Percentiles rank a stretch among this genome's conserved stretches.
phyloP scores from a whole-genome alignment of 2,329 filamentous ascomycete species.

The Colletotrichum spaethianum region DNA sequence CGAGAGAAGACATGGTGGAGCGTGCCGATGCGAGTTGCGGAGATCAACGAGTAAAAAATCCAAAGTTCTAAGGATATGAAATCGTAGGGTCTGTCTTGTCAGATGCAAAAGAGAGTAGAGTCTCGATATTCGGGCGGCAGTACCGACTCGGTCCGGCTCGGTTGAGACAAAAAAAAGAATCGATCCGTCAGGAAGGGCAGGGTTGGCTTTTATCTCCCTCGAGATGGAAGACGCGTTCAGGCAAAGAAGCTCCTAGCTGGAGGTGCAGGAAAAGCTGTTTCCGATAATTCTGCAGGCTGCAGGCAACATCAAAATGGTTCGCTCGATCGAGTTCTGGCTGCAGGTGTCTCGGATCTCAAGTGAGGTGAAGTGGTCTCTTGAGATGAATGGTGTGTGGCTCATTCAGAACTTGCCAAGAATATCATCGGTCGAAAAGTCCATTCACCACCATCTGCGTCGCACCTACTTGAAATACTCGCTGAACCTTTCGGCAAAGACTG shows the following conservation, averaged over 20 bases:
- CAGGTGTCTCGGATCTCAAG: background rate
- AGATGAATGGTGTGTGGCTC: background rate
- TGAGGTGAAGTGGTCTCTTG: background rate
- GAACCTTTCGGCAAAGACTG: too few relatives aligned
- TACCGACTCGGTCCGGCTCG: rapidly evolving
- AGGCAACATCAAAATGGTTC: background rate
- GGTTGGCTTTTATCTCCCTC: background rate
- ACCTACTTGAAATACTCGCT: background rate
- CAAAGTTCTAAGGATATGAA: background rate
- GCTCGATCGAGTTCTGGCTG: background rate
- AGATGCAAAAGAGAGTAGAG: background rate
- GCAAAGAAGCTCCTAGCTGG: too few relatives aligned
- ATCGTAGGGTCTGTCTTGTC: background rate
- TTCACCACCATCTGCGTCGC: background rate
- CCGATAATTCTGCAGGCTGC: background rate
- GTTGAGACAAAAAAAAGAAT: too few relatives aligned
- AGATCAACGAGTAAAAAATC: background rate
- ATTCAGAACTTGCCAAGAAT: background rate
- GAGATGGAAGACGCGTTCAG: too few relatives aligned
- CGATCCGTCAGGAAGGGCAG: background rate
- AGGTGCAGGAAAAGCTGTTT: background rate
- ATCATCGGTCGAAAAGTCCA: too few relatives aligned
- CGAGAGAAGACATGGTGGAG: background rate
- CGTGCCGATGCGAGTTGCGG: too few relatives aligned
- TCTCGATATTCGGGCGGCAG: background rate